phyloP scores from a whole-genome alignment of 345 rosid genomes.

The Lepidium africanum region DNA sequence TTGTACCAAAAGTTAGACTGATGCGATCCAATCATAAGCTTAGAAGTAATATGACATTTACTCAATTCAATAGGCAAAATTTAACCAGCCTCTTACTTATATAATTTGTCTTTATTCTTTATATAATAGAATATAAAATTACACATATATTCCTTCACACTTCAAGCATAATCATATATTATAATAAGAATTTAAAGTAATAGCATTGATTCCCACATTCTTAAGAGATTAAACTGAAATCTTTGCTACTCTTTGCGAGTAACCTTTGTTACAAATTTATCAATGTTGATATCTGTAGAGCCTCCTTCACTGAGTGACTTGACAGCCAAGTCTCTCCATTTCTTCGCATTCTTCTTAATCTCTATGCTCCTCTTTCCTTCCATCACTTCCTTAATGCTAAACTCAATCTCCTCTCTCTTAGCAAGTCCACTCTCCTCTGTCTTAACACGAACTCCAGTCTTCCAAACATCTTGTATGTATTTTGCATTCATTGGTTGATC shows the following conservation, averaged over 20 bases:
- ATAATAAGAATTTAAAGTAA: no score
- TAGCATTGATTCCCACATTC: no score
- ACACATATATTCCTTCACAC: no score
- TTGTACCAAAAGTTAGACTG: no score
- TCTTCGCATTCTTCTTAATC: slow-evolving; percentile 31
- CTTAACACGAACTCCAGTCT: slow-evolving; percentile 45
- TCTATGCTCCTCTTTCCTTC: slow-evolving; percentile 35
- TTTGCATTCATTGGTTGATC: slow-evolving; percentile 49
- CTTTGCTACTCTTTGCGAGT: no score
- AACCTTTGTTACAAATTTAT: slow-evolving; percentile 24
- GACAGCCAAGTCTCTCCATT: slow-evolving; percentile 45
- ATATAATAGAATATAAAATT: not conserved
- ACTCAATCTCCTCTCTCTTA: slow-evolving; percentile 41
- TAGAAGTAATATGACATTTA: not conserved
- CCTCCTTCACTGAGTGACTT: slow-evolving; percentile 45
- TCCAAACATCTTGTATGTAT: slow-evolving; percentile 49
- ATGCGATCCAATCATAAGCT: no score
- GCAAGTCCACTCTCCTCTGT: slow-evolving; percentile 41
- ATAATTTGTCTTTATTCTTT: not conserved
- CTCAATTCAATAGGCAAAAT: not conserved
- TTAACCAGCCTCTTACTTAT: not conserved
- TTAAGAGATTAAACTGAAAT: no score
- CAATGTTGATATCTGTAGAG: slow-evolving; percentile 40
- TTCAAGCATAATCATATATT: no score
- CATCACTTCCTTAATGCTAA: slow-evolving; percentile 43